Evolutionary conservation across 768 basidiomycete genomes (phyloP), one percentile per base, ranked within the genome.

Genomic region (Boletus reticulatus): DNA sequence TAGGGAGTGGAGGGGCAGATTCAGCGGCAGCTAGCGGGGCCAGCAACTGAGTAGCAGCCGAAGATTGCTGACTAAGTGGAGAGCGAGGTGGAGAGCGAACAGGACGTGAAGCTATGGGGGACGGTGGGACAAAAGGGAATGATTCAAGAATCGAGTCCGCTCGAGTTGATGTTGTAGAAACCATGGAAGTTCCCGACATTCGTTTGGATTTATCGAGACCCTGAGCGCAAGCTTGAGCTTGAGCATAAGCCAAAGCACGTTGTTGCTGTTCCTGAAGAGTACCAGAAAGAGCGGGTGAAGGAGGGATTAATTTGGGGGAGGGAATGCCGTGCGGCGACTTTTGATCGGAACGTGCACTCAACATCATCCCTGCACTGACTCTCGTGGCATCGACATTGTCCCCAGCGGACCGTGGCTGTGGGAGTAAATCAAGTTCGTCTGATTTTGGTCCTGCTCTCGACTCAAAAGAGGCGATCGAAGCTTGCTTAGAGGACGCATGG

Each of bases 101-200:
- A 11, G 89, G 90, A 50, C 87, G 78, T 61, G 89, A 84, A n/a
- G 89, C 91, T 56, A 93, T 92, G 7, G 92, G 92, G 9, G 90
- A 92, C 1, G 92, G 92, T 22, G 92, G 92, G 10, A 94, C 90
- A 67, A 94, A 92, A 36, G 89, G 89, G 78, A 94, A 94, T 14
- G 84, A 86, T 70, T 92, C 91, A 27, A 93, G 78, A 61, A 93
- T 90, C 4, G 90, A 92, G 66, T 93, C 90, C 27, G 89, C 88
- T 47, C 82, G 81, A 4, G 87, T 87, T 11, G 88, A 88, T 14
- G 87, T 75, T 13, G 82, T 82, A 32, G 85, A 87, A 53, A 85
- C 70, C 46, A 83, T 81, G 31, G 88, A 91, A 6, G 84, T 82
- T 53, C 80, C 81, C 6, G 89, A 87, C 58, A 82, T 78, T 51